A percentile compares a stretch with the other conserved stretches of the same genome.
phyloP scores from a whole-genome alignment of 208 protist species.

The Leishmania mexicana region DNA sequence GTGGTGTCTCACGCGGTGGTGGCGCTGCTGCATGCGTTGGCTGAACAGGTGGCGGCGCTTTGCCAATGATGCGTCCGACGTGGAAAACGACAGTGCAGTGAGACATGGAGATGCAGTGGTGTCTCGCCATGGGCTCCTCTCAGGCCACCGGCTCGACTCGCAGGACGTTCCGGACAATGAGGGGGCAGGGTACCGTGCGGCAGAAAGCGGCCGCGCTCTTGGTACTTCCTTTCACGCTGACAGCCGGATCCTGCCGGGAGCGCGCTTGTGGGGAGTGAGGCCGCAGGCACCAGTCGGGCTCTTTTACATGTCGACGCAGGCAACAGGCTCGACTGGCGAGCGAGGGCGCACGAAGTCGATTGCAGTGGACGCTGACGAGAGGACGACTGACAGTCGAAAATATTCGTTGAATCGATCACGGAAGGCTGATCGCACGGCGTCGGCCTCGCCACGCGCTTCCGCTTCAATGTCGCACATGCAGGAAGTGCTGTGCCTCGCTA shows the following conservation, averaged over 20 bases:
- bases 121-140: neutral
- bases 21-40: neutral
- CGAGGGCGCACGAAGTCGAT: neutral
- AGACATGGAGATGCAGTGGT: neutral
- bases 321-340: neutral
- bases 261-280: constrained; percentile 8
- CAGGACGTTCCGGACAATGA: neutral
- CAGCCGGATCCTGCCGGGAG: constrained; percentile 5
- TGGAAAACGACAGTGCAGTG: neutral
- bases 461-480: neutral
- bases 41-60: neutral
- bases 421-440: neutral
- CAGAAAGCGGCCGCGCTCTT: neutral
- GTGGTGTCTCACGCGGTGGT: constrained; percentile 9
- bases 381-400: neutral
- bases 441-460: neutral
- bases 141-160: neutral
- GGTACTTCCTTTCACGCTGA: neutral
- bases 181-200: neutral
- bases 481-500: neutral
- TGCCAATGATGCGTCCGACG: neutral
- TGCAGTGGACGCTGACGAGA: neutral
- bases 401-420: neutral
- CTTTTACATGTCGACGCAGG: neutral
- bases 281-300: neutral